Conservation (phyloP, 306 rosid genomes). For the Psophocarpus tetragonolobus region DNA sequence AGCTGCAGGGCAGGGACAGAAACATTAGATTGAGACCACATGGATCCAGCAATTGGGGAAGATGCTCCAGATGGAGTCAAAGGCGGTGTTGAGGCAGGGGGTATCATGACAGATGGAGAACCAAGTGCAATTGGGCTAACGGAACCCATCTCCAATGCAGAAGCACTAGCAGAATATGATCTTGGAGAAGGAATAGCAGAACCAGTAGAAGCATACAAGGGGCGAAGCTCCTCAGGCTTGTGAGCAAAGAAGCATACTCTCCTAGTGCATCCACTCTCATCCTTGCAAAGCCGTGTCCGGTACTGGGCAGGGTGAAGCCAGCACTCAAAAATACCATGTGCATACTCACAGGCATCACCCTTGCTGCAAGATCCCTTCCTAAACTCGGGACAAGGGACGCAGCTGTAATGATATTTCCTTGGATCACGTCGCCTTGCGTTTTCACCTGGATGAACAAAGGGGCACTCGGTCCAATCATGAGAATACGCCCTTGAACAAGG, state of each 20-base stretch:
- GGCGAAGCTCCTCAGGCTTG: slow-evolving; percentile 81
- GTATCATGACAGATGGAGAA: slow-evolving; percentile 59
- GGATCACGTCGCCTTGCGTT: slow-evolving; percentile 94
- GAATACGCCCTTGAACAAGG: slow-evolving; percentile 96
- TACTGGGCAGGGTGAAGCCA: slow-evolving; percentile 98
- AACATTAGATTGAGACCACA: slow-evolving; percentile 64
- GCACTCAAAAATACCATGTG: slow-evolving; percentile 93
- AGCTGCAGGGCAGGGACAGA: slow-evolving; percentile 69
- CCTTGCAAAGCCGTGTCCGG: slow-evolving; percentile 91
- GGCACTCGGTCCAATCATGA: slow-evolving; percentile 97
- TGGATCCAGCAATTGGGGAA: slow-evolving; percentile 54
- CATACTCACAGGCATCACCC: slow-evolving; percentile 84
- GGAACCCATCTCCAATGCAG: slow-evolving; percentile 60
- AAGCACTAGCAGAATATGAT: slow-evolving; percentile 44
- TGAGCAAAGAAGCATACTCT: slow-evolving; percentile 94
- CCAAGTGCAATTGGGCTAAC: slow-evolving; percentile 55
- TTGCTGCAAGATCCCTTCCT: slow-evolving; percentile 74
- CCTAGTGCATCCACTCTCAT: slow-evolving; percentile 70
- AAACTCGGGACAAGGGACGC: slow-evolving; percentile 90
- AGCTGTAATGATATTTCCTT: slow-evolving; percentile 74
- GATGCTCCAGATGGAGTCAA: slow-evolving; percentile 70
- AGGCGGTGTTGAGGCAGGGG: slow-evolving; percentile 58
- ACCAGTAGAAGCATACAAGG: slow-evolving; percentile 85
- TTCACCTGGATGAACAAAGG: slow-evolving; percentile 92
- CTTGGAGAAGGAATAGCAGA: slow-evolving; percentile 85